Evolutionary conservation across 768 basidiomycete genomes (phyloP).

Genomic region (Tephrocybe sp.): DNA sequence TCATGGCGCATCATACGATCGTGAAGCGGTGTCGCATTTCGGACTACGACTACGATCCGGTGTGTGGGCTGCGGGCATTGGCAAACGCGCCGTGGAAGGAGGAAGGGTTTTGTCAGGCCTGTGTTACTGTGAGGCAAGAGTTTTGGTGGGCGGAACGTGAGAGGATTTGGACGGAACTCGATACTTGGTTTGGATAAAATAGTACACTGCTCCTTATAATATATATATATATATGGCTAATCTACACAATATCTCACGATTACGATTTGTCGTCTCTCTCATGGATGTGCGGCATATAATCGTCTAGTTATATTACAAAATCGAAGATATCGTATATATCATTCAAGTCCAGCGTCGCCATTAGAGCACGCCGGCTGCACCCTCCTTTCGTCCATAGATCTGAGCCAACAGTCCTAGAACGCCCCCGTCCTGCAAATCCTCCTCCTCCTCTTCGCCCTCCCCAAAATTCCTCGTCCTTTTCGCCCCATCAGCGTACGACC

Average conservation of each 20-base stretch:
- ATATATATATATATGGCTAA: no score
- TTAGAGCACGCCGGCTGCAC: constrained; percentile 46
- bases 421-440: constrained; percentile 77
- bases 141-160: constrained; percentile 28
- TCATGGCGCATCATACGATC: constrained; percentile 13
- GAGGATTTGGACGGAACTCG: constrained; percentile 26
- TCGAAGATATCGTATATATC: constrained; percentile 19
- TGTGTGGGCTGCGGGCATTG: constrained; percentile 34
- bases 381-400: constrained; percentile 72
- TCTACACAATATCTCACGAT: no score
- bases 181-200: constrained; percentile 8
- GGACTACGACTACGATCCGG: constrained; percentile 31
- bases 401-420: constrained; percentile 84
- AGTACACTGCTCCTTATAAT: no score
- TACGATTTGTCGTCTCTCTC: no score
- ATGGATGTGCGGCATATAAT: no score
- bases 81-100: constrained; percentile 24
- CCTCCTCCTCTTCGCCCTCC: constrained; percentile 59
- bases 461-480: constrained; percentile 37
- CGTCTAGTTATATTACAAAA: constrained; percentile 1
- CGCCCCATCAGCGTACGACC: constrained; percentile 75
- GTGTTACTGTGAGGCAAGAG: constrained; percentile 26
- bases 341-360: background rate
- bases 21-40: constrained; percentile 23
- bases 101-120: constrained; percentile 34